These are phyloP conservation scores for Abrus pulchellus DNA, from an alignment of 306 rosid genomes.

Conservation along the genomic window DNA sequence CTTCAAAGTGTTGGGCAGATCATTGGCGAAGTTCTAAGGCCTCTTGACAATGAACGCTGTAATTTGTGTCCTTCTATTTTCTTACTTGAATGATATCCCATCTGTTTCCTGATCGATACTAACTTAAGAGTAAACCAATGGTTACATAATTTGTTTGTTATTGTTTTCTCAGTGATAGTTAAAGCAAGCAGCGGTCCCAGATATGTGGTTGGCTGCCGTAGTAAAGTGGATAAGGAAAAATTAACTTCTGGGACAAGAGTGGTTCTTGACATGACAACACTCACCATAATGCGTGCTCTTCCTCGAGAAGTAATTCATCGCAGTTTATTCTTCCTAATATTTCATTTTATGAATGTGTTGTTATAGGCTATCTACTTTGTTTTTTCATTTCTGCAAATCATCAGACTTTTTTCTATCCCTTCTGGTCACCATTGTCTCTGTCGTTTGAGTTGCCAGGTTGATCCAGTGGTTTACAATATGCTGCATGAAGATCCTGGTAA, in stretches of 20 bases:
- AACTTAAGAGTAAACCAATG: slow-evolving; percentile 25
- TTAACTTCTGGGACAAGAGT: slow-evolving; percentile 92
- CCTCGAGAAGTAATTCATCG: slow-evolving; percentile 83
- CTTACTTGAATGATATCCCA: background rate
- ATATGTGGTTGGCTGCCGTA: slow-evolving; percentile 95
- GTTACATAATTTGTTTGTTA: slow-evolving; percentile 45
- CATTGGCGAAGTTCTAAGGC: slow-evolving; percentile 96
- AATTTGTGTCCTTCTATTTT: slow-evolving; percentile 44
- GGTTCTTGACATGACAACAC: slow-evolving; percentile 94
- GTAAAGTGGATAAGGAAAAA: slow-evolving; percentile 92
- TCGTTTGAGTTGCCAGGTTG: slow-evolving; percentile 70
- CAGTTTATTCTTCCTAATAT: slow-evolving; percentile 19
- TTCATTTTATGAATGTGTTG: slow-evolving; percentile 36
- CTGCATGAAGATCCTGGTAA: slow-evolving; percentile 98
- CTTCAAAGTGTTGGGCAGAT: slow-evolving; percentile 97
- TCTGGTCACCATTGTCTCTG: slow-evolving; percentile 30
- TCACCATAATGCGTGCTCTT: slow-evolving; percentile 95
- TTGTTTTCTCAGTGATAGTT: slow-evolving; percentile 79
- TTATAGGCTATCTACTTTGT: slow-evolving; percentile 3
- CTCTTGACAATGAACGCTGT: slow-evolving; percentile 96
- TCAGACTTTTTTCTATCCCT: slow-evolving; percentile 12
- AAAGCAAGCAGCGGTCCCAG: slow-evolving; percentile 96
- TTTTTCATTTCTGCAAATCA: slow-evolving; percentile 14
- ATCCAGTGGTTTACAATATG: slow-evolving; percentile 96
- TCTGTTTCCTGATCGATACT: slow-evolving; percentile 19